Percentiles rank a stretch among this genome's conserved stretches.
Conservation (phyloP, 805 yeast genomes). For the Cyberlindnera veronae region DNA sequence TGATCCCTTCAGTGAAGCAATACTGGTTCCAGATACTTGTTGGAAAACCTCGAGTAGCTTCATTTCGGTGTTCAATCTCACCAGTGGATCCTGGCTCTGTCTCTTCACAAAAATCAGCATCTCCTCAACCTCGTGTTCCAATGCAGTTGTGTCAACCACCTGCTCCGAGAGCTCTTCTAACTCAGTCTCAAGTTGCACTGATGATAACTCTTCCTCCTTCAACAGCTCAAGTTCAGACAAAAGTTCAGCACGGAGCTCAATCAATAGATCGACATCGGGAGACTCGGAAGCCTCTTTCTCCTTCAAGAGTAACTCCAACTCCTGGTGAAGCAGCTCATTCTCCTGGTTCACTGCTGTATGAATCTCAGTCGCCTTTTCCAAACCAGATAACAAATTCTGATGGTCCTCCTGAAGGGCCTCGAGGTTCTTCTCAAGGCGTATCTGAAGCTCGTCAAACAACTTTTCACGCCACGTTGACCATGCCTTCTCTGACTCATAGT, state of each 20-base stretch:
- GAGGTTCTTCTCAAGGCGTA: conserved; percentile 17
- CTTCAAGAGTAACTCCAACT: not conserved
- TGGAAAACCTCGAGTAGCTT: conserved; percentile 14
- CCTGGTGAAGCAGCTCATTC: no score
- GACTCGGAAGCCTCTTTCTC: conserved; percentile 4
- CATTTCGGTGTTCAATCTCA: conserved; percentile 12
- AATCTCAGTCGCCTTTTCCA: conserved; percentile 11
- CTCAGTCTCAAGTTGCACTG: conserved; percentile 15
- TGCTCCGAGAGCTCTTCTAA: conserved; percentile 7
- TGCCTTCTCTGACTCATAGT: conserved; percentile 24
- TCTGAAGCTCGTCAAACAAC: conserved; percentile 23
- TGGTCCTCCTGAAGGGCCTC: conserved; percentile 14
- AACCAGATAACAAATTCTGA: not conserved
- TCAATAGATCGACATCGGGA: not conserved
- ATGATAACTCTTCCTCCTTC: not conserved
- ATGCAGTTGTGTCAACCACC: conserved; percentile 15
- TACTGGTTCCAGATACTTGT: conserved; percentile 13
- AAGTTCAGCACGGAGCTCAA: not conserved
- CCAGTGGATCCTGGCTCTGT: conserved; percentile 22
- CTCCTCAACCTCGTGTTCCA: conserved; percentile 18
- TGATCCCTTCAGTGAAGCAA: conserved; percentile 13
- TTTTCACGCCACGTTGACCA: conserved; percentile 28
- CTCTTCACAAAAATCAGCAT: conserved; percentile 15
- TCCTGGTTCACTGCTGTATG: no score
- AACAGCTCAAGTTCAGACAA: not conserved